phyloP scores from a whole-genome alignment of 371 early-diverging fungal species.

The Rhizomucor miehei region DNA sequence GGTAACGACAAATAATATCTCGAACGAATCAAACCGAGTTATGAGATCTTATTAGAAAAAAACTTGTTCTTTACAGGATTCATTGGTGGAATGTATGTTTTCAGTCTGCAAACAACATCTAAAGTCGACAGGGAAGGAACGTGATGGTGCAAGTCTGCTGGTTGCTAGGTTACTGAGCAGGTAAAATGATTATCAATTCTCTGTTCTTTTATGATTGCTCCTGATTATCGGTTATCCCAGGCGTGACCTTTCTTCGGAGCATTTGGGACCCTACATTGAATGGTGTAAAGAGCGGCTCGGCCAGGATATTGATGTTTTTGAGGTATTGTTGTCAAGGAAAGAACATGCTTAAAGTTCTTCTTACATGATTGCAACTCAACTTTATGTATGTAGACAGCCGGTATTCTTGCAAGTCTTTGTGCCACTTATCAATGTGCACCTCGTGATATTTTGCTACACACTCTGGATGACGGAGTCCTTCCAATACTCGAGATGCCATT shows the following conservation, averaged over 20 bases:
- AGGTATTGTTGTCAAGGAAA: too few species aligned
- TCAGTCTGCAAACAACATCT: slow-evolving; percentile 53
- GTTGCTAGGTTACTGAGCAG: slow-evolving; percentile 80
- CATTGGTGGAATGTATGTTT: slow-evolving; percentile 54
- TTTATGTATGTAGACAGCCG: slow-evolving; percentile 41
- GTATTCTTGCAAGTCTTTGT: slow-evolving; percentile 69
- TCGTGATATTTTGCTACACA: slow-evolving; percentile 60
- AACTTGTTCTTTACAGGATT: slow-evolving; percentile 26
- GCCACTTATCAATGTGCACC: slow-evolving; percentile 67
- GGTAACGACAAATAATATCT: slow-evolving; percentile 3
- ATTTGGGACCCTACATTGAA: slow-evolving; percentile 54
- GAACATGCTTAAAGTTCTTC: not conserved
- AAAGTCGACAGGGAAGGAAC: slow-evolving; percentile 73
- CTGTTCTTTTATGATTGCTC: not conserved
- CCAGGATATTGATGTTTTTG: slow-evolving; percentile 42
- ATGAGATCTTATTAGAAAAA: too few species aligned
- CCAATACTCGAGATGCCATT: slow-evolving; percentile 52
- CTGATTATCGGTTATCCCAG: slow-evolving; percentile 16
- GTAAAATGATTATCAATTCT: slow-evolving; percentile 18
- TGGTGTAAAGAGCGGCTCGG: slow-evolving; percentile 55
- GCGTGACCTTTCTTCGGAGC: slow-evolving; percentile 45
- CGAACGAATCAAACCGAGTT: not conserved
- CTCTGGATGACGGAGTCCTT: slow-evolving; percentile 50
- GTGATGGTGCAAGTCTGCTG: slow-evolving; percentile 82
- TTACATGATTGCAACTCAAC: too few species aligned